Percentiles rank a stretch among this genome's conserved stretches.
Conservation (phyloP, 2,329 filamentous ascomycete species). For the Aspergillus sp. region DNA sequence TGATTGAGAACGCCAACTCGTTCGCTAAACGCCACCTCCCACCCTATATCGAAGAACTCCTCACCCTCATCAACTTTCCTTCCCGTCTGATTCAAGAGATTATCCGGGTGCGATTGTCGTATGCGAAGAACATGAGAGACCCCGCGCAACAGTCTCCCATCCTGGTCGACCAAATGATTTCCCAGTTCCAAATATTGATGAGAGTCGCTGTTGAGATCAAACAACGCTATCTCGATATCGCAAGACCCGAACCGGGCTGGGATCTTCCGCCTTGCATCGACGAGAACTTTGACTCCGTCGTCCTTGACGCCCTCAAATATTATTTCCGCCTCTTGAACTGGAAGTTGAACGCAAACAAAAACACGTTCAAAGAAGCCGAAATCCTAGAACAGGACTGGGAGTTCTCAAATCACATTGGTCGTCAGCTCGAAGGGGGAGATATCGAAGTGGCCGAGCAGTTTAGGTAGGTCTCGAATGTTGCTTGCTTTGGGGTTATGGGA, state of each 20-base stretch:
- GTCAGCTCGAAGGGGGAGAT: slow-evolving; percentile 87
- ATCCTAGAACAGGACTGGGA: slow-evolving; percentile 97
- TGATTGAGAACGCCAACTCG: slow-evolving; percentile 79
- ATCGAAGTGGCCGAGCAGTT: slow-evolving; percentile 98
- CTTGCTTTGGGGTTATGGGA: neutral
- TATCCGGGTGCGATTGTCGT: slow-evolving; percentile 84
- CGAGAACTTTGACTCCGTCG: slow-evolving; percentile 89
- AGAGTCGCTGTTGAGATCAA: slow-evolving; percentile 92
- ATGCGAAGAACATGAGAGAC: slow-evolving; percentile 94
- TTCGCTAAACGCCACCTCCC: slow-evolving; percentile 90
- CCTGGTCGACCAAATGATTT: slow-evolving; percentile 97
- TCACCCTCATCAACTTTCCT: slow-evolving; percentile 96
- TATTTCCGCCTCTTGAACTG: slow-evolving; percentile 99
- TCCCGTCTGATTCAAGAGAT: slow-evolving; percentile 95
- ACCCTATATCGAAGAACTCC: slow-evolving; percentile 92
- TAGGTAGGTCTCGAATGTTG: slow-evolving; percentile 47
- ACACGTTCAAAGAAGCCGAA: slow-evolving; percentile 98
- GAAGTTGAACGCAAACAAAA: slow-evolving; percentile 96
- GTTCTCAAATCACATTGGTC: slow-evolving; percentile 90
- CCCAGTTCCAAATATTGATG: slow-evolving; percentile 90
- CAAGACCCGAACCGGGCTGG: slow-evolving; percentile 87
- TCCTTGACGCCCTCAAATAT: slow-evolving; percentile 90
- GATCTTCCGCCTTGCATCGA: slow-evolving; percentile 94
- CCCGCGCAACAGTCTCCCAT: slow-evolving; percentile 87
- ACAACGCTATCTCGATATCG: slow-evolving; percentile 78